Evolutionary conservation across 176 grass and related monocot species (phyloP).

Genomic region (Aegilops tauschii): DNA sequence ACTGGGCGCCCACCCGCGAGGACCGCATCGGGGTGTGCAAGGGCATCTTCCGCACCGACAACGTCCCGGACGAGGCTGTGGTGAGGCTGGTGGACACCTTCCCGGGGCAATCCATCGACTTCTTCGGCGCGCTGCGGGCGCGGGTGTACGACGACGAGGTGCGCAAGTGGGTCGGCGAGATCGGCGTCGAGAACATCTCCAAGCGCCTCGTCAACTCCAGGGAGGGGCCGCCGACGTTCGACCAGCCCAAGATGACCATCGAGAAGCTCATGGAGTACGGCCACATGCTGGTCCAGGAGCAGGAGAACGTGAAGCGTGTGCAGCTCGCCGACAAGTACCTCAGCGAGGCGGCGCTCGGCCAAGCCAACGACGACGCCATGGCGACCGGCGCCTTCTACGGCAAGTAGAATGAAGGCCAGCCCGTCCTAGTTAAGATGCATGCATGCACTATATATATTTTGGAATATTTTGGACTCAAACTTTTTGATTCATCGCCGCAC

Average conservation of each 20-base stretch:
- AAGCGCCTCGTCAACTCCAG: conserved; percentile 74
- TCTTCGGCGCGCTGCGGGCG: conserved; percentile 83
- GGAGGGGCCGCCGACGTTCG: conserved; percentile 69
- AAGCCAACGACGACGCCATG: conserved; percentile 59
- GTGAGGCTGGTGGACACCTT: conserved; percentile 66
- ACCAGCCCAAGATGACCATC: conserved; percentile 72
- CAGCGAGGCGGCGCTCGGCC: conserved; percentile 64
- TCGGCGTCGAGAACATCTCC: conserved; percentile 51
- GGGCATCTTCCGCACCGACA: conserved; percentile 80
- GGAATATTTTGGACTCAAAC: conserved; percentile 6
- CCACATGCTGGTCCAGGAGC: conserved; percentile 60
- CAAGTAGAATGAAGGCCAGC: conserved; percentile 33
- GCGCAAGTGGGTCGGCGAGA: conserved; percentile 49
- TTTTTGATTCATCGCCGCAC: conserved; percentile 2
- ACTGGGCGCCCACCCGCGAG: conserved; percentile 70
- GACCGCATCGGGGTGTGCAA: conserved; percentile 65
- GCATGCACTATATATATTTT: background rate
- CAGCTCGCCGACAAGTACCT: conserved; percentile 86
- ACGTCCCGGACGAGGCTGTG: conserved; percentile 36
- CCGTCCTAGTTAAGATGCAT: background rate
- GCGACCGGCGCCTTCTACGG: conserved; percentile 51
- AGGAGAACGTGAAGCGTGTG: conserved; percentile 87
- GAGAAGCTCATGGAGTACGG: conserved; percentile 76
- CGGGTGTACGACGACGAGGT: conserved; percentile 91
- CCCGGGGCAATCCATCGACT: conserved; percentile 92